Base-by-base conservation (phyloP, 2,329 filamentous ascomycete genomes). In the Colletotrichum eleusines region DNA sequence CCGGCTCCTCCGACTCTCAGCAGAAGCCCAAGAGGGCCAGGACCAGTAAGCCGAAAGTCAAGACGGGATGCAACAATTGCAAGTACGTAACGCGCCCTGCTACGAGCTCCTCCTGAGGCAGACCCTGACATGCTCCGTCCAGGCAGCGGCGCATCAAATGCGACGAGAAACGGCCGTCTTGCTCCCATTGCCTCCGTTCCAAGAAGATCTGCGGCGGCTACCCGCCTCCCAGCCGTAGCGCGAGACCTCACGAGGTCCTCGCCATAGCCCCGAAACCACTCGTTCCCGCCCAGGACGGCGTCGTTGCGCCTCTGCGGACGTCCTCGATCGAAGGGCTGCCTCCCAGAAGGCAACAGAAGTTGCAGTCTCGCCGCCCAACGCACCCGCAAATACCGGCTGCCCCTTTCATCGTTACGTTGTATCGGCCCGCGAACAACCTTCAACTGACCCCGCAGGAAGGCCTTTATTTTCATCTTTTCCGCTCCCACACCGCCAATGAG, bases 41-140 rank as follows among this genome's bases (percentile, higher is more conserved):
- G 65, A 85, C 82, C 35, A 89, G 87, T 77, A 86, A 84, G 73
- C 86, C 87, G 18, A 91, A 91, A 77, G 89, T 90, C 73, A 91
- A 90, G 81, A 91, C 89, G 1, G 89, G 89, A 50, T 91, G 90
- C 79, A 84, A 84, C 75, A 90, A 88, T 78, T 92, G 89, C 89
- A 91, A 91, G 89, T 91, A 83, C 78, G 89, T 84, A 65, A 44
- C 58, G 44, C 66, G 38, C 28, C 11, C 31, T 18, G 33, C 61
- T 50, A 40, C 8, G 63, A 35, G 66, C 61, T 67, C 65, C 33
- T 60, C 50, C 40, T 18, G 33, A 40, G 31, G 60, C 64, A 35
- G 28, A 70, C 69, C 71, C 71, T 73, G 75, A 74, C 72, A 74
- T 78, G 60, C 18, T 66, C 63, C 72, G 54, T 44, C 69, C 74